Conservation (phyloP, 163 green algal species). For the Chlamydomonas reinhardtii region DNA sequence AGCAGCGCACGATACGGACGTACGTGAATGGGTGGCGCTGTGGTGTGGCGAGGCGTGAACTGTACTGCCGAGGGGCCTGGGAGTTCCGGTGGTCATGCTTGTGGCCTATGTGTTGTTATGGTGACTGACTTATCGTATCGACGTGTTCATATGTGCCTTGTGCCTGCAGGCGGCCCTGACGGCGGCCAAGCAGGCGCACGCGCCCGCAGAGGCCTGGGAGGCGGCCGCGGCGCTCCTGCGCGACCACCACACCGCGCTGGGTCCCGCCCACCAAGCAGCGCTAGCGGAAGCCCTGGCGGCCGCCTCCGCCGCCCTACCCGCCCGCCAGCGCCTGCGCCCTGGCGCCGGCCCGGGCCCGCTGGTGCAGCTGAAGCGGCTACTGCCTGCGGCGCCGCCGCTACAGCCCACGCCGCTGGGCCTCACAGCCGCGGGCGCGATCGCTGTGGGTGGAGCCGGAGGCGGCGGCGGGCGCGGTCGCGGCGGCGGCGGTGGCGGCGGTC, state of each 20-base stretch:
- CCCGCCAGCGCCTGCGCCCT: conserved; percentile 23
- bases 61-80: too few relatives aligned
- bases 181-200: conserved; percentile 46
- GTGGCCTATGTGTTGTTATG: not conserved
- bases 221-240: conserved; percentile 59
- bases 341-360: conserved; percentile 52
- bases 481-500: conserved; percentile 32
- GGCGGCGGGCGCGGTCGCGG: not conserved
- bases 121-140: too few relatives aligned
- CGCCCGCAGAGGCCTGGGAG: conserved; percentile 62
- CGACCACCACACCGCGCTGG: conserved; percentile 47
- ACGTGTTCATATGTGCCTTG: too few relatives aligned
- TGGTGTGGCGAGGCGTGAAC: not conserved
- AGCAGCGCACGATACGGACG: too few relatives aligned
- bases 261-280: conserved; percentile 38
- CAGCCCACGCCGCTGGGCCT: conserved; percentile 40
- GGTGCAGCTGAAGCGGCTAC: conserved; percentile 55
- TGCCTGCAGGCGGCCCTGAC: conserved; percentile 32
- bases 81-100: too few relatives aligned
- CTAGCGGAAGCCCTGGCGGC: conserved; percentile 46
- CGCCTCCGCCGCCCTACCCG: conserved; percentile 48
- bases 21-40: too few relatives aligned
- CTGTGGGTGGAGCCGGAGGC: not conserved
- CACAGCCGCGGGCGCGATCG: not conserved
- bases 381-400: conserved; percentile 46